Conservation (phyloP, 1,139 yeast species). For the Diutina sp. region DNA sequence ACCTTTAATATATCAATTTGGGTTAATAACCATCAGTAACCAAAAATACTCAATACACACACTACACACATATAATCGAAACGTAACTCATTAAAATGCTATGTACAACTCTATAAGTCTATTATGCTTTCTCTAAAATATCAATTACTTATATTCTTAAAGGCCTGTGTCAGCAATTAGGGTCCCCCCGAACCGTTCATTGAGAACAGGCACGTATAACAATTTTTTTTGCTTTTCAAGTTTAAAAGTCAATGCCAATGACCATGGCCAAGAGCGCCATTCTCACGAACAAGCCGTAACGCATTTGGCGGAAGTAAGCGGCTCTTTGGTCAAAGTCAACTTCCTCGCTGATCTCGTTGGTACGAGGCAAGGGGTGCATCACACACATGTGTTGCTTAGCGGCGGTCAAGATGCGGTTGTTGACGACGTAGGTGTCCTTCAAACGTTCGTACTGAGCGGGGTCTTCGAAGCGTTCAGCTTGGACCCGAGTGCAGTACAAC, state of each 20-base stretch:
- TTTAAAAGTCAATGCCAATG: conserved; percentile 63
- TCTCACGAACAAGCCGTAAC: conserved; percentile 94
- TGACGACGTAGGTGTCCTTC: conserved; percentile 86
- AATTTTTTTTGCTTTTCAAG: neutral
- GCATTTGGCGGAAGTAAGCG: conserved; percentile 98
- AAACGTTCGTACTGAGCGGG: conserved; percentile 70
- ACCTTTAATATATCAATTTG: no score
- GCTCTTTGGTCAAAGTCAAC: conserved; percentile 99
- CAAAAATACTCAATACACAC: neutral
- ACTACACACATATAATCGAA: neutral
- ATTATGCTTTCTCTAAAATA: no score
- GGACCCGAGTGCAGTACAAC: conserved; percentile 94
- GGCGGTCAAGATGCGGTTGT: conserved; percentile 77
- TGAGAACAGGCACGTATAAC: neutral
- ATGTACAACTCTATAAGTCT: neutral
- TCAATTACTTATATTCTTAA: neutral
- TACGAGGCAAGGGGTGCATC: conserved; percentile 98
- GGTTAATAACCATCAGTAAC: no score
- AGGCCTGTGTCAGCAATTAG: neutral
- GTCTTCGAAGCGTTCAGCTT: conserved; percentile 85
- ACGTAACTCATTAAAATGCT: neutral
- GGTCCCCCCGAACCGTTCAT: neutral
- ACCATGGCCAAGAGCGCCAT: conserved; percentile 99
- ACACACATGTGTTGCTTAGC: conserved; percentile 99
- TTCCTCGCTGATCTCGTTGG: conserved; percentile 91